A percentile compares a stretch with the other conserved stretches of the same genome.
Evolutionary conservation across 768 basidiomycete species (phyloP).

Genomic region (Kwoniella pini): DNA sequence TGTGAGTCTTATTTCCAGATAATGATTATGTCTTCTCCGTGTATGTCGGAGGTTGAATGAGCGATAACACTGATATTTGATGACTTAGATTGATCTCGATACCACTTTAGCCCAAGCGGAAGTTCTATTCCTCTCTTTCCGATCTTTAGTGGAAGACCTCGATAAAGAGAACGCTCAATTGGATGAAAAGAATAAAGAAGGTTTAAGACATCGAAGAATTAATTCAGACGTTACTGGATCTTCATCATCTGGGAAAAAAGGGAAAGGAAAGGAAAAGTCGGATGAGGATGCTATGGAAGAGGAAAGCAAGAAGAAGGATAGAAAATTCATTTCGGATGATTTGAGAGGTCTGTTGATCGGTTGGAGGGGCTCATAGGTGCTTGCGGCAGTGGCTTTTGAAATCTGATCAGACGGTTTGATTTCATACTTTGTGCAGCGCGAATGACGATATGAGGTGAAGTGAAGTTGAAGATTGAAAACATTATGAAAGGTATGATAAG

Average conservation of each 20-base stretch:
- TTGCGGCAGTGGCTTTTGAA: no score
- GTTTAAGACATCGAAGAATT: conserved; percentile 10
- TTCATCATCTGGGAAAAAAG: neutral
- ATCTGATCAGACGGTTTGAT: no score
- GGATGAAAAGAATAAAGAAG: neutral
- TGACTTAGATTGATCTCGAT: conserved; percentile 76
- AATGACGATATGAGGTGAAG: no score
- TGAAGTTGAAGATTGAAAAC: no score
- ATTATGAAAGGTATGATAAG: no score
- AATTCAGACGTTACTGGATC: neutral
- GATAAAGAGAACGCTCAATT: conserved; percentile 57
- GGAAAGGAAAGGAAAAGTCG: neutral
- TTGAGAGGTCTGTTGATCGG: conserved; percentile 19
- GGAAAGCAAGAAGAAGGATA: conserved; percentile 5
- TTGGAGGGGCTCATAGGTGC: conserved; percentile 11
- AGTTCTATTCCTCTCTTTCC: conserved; percentile 90
- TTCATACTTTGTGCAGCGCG: no score
- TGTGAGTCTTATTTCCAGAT: conserved; percentile 27
- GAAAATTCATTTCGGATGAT: conserved; percentile 14
- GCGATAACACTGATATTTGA: neutral
- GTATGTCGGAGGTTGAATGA: no score
- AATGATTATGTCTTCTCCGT: neutral
- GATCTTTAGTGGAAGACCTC: conserved; percentile 82
- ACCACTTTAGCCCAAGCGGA: conserved; percentile 94
- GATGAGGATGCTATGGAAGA: neutral